Percentiles rank a stretch among this genome's conserved stretches.
Evolutionary conservation across 1,139 yeast species (phyloP).

Genomic region (Yarrowia galli): DNA sequence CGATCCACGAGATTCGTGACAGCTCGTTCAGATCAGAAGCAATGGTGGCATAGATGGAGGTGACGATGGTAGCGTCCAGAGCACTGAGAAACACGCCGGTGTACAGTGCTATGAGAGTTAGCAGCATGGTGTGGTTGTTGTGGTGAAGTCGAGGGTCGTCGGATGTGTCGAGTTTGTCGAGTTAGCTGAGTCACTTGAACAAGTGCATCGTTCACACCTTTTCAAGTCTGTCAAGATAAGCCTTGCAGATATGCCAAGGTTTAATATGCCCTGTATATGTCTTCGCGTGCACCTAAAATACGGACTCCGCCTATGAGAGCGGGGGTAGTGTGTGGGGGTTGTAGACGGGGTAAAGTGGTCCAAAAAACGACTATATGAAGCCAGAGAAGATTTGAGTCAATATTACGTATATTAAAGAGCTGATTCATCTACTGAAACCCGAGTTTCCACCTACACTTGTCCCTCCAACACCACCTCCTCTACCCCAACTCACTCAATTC

Average conservation of each 20-base stretch:
- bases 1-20: slow-evolving; percentile 39
- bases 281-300: background rate
- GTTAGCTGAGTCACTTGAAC: no score
- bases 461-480: background rate
- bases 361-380: no score
- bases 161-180: no score
- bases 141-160: no score
- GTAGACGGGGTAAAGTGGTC: no score
- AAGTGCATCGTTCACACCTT: background rate
- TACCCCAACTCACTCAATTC: background rate
- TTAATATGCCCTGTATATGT: background rate
- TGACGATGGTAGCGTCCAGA: slow-evolving; percentile 38
- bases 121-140: background rate
- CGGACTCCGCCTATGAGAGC: background rate
- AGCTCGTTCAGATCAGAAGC: slow-evolving; percentile 39
- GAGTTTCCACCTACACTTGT: background rate
- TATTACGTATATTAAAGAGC: no score
- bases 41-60: slow-evolving; percentile 37
- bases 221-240: slow-evolving; percentile 1
- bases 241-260: slow-evolving; percentile 21
- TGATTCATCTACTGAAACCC: no score
- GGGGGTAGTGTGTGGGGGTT: no score
- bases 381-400: no score
- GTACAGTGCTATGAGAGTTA: slow-evolving; percentile 16
- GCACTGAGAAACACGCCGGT: slow-evolving; percentile 36